Conservation (phyloP, 164 flowering plant species). For the Cinnamomum micranthum region DNA sequence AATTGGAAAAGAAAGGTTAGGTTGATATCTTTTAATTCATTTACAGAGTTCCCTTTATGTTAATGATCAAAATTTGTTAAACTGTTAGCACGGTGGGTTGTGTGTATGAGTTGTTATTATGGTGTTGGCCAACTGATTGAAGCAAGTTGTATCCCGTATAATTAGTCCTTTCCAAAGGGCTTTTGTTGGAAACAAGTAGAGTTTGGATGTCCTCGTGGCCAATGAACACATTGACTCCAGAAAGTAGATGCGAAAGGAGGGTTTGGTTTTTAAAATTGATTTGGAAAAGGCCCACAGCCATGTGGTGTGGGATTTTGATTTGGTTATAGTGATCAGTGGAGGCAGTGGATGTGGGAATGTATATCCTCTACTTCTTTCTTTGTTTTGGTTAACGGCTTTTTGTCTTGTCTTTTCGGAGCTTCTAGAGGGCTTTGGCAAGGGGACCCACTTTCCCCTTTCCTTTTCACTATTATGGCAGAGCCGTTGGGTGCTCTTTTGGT, state of each 20-base stretch:
- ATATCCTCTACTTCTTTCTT: not conserved
- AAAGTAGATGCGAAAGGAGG: not conserved
- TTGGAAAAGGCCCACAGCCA: not conserved
- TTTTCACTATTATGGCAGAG: too few species aligned
- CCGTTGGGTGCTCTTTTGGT: too few species aligned
- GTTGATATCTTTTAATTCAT: not conserved
- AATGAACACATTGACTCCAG: slow-evolving; percentile 1
- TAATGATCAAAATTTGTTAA: too few species aligned
- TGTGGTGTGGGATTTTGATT: not conserved
- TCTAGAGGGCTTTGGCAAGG: slow-evolving; percentile 1
- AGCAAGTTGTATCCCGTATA: too few species aligned
- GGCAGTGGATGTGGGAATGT: not conserved
- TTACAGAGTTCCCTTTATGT: not conserved
- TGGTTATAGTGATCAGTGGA: not conserved
- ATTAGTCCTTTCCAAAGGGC: too few species aligned
- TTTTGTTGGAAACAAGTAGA: too few species aligned
- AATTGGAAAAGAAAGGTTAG: not conserved
- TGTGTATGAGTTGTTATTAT: too few species aligned
- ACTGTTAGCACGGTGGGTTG: too few species aligned
- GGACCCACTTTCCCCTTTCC: not conserved
- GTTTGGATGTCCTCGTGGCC: not conserved
- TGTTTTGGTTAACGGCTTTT: not conserved
- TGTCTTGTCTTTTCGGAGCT: not conserved
- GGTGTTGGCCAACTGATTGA: too few species aligned
- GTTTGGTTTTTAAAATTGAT: not conserved